Percentiles rank a stretch among this genome's conserved stretches.
Conservation (phyloP, 75 land plant genomes). For the Chamaecyparis obtusa region DNA sequence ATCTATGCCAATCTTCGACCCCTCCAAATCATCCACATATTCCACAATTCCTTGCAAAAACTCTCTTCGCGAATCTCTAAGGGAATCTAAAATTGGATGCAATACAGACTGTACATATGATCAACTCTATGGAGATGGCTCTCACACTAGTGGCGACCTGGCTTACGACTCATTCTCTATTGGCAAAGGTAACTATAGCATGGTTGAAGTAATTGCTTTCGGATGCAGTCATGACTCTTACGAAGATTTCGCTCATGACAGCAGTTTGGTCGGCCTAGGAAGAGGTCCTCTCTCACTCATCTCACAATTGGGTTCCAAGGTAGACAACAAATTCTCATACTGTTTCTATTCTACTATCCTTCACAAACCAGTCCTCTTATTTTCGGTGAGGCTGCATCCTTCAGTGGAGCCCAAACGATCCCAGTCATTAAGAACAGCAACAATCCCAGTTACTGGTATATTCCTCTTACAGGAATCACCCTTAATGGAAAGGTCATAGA, state of each 20-base stretch:
- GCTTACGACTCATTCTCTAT: constrained; percentile 23
- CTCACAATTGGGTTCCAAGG: neutral
- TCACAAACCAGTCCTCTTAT: neutral
- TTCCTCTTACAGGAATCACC: neutral
- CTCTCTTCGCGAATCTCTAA: neutral
- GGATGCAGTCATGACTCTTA: constrained; percentile 24
- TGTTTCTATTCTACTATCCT: constrained; percentile 4
- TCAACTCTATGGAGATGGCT: constrained; percentile 34
- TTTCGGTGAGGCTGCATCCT: neutral
- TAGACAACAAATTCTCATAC: constrained; percentile 10
- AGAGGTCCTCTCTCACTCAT: constrained; percentile 5
- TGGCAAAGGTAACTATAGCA: neutral
- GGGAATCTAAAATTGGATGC: neutral
- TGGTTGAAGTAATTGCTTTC: constrained; percentile 12
- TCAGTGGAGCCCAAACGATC: neutral
- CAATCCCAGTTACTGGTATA: neutral
- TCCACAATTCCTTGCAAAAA: neutral
- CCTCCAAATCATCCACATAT: constrained; percentile 14
- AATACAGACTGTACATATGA: constrained; percentile 15
- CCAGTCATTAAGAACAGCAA: neutral
- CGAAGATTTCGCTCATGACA: neutral
- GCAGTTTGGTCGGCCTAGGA: neutral
- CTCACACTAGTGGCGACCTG: constrained; percentile 20
- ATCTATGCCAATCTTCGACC: constrained; percentile 13
- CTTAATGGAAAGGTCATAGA: neutral